Percentiles rank a stretch among this genome's conserved stretches.
Conservation (phyloP, 129 eudicot genomes). For the Solidago caesia region DNA sequence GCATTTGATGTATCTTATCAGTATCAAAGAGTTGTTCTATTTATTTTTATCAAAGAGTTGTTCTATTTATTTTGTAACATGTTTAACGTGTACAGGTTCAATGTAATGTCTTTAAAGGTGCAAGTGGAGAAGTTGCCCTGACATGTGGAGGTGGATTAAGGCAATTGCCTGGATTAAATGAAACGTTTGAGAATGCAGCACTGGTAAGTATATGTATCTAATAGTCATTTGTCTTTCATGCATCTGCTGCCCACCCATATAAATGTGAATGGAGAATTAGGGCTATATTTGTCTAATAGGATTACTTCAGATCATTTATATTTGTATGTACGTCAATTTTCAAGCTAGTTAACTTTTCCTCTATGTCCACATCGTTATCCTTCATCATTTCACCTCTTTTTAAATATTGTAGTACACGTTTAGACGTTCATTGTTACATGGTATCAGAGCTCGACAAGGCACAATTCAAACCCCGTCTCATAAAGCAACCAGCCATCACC, state of each 20-base stretch:
- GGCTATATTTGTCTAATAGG: background rate
- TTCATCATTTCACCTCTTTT: no score
- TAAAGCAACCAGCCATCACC: no score
- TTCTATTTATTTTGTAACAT: background rate
- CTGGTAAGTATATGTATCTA: constrained; percentile 41
- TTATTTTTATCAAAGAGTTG: constrained; percentile 8
- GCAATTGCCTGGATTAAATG: constrained; percentile 77
- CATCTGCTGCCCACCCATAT: background rate
- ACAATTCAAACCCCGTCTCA: no score
- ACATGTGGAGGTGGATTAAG: constrained; percentile 94
- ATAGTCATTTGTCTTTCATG: background rate
- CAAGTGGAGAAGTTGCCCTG: constrained; percentile 78
- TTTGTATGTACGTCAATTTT: no score
- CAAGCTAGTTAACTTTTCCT: no score
- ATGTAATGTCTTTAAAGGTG: constrained; percentile 96
- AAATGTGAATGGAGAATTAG: background rate
- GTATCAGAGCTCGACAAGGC: no score
- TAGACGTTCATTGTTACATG: no score
- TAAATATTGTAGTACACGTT: no score
- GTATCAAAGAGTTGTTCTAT: background rate
- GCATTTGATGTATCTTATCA: background rate
- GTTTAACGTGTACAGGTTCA: constrained; percentile 53
- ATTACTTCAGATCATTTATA: background rate
- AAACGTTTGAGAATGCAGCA: constrained; percentile 82
- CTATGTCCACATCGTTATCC: no score